These are phyloP conservation scores for Wallacemonas sp. DNA, from an alignment of 208 protist genomes.

Conservation along the genomic window DNA sequence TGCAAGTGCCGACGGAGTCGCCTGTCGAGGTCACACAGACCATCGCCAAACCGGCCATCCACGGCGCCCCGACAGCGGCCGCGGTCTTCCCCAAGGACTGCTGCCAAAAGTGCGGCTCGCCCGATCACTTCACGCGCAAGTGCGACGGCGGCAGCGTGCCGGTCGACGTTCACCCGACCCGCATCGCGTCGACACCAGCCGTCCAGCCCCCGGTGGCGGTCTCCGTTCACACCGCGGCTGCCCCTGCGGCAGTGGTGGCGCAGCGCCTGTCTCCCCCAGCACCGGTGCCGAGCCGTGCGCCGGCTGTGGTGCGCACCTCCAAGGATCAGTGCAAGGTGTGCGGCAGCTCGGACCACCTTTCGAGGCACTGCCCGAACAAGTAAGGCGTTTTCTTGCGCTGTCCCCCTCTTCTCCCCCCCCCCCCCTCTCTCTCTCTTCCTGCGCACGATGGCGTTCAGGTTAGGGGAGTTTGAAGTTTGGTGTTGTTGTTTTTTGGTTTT, in stretches of 20 bases:
- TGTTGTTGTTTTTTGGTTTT: background rate
- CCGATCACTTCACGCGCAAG: slow-evolving; percentile 42
- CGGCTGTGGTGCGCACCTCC: slow-evolving; percentile 37
- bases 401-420: too few relatives aligned
- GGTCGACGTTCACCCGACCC: slow-evolving; percentile 7
- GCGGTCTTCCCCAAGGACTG: slow-evolving; percentile 28
- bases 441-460: too few relatives aligned
- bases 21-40: too few relatives aligned
- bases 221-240: background rate
- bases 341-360: slow-evolving; percentile 70
- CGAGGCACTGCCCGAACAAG: slow-evolving; percentile 74
- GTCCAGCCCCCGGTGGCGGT: background rate
- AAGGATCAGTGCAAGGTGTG: slow-evolving; percentile 84
- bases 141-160: too few relatives aligned
- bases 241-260: background rate
- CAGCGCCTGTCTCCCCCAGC: background rate
- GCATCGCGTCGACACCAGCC: background rate
- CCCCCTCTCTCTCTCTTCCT: too few relatives aligned
- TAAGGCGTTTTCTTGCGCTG: slow-evolving; percentile 9
- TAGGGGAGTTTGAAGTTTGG: too few relatives aligned
- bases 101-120: slow-evolving; percentile 47
- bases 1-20: too few relatives aligned
- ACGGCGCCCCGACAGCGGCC: background rate
- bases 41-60: too few relatives aligned
- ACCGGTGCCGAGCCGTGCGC: slow-evolving; percentile 2